Conservation (phyloP, 805 yeast species). For the Candida xiaguanensis region DNA sequence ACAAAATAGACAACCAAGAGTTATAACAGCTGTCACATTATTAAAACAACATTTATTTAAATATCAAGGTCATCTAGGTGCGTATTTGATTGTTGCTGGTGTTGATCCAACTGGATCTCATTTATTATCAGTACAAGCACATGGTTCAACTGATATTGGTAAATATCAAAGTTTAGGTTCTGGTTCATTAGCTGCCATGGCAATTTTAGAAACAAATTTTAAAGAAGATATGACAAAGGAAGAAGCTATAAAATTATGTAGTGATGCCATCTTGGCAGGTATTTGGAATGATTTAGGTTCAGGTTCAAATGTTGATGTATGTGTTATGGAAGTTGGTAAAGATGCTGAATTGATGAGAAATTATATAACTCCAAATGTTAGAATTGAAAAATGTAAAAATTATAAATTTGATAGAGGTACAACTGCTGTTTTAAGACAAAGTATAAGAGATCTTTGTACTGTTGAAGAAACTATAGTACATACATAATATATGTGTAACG, state of each 20-base stretch:
- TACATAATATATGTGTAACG: neutral
- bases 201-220: constrained; percentile 90
- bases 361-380: constrained; percentile 84
- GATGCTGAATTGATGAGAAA: constrained; percentile 84
- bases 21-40: constrained; percentile 87
- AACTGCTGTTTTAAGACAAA: constrained; percentile 77
- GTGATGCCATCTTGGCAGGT: constrained; percentile 95
- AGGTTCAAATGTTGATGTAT: constrained; percentile 95
- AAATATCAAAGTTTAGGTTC: constrained; percentile 91
- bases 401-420: constrained; percentile 91
- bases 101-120: constrained; percentile 96
- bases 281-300: constrained; percentile 99
- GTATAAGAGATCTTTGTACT: constrained; percentile 61
- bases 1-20: constrained; percentile 85
- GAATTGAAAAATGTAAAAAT: constrained; percentile 75
- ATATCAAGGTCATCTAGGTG: constrained; percentile 97
- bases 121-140: constrained; percentile 90
- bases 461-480: constrained; percentile 58
- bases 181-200: constrained; percentile 98
- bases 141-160: constrained; percentile 96
- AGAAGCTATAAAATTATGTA: constrained; percentile 86
- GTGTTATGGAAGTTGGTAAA: constrained; percentile 92
- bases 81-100: constrained; percentile 97
- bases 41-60: constrained; percentile 93
- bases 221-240: constrained; percentile 71